Conservation (phyloP, 2,329 filamentous ascomycete genomes). For the Colletotrichum spaethianum region DNA sequence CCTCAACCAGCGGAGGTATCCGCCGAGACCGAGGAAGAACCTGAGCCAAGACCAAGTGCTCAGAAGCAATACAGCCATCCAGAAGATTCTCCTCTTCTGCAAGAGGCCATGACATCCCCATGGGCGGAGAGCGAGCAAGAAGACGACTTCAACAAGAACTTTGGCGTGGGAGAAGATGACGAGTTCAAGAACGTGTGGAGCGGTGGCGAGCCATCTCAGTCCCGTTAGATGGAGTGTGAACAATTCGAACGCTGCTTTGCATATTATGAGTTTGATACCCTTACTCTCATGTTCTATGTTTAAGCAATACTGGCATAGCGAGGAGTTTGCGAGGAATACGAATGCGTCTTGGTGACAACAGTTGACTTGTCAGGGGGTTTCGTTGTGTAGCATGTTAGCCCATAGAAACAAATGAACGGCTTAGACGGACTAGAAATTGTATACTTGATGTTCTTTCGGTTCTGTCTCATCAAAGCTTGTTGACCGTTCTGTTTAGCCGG, state of each 20-base stretch:
- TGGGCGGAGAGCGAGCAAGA: constrained; percentile 39
- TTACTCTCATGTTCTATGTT: constrained; percentile 38
- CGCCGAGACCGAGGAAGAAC: not conserved
- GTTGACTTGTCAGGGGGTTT: not conserved
- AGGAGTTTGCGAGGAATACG: constrained; percentile 44
- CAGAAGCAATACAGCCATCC: not conserved
- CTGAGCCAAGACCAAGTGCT: not conserved
- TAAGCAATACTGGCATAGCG: constrained; percentile 46
- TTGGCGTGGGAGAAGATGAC: constrained; percentile 53
- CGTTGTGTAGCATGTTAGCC: not conserved
- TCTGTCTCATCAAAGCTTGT: not conserved
- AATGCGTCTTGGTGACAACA: constrained; percentile 6
- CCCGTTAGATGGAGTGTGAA: constrained; percentile 8
- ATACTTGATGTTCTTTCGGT: not conserved
- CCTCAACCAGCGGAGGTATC: not conserved
- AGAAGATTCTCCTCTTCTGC: constrained; percentile 23
- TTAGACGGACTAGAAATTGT: not conserved
- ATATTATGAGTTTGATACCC: constrained; percentile 37
- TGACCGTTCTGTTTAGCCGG: not conserved
- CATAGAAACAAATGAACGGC: not conserved
- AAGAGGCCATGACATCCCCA: constrained; percentile 35
- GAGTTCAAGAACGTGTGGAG: constrained; percentile 65
- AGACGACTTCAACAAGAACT: constrained; percentile 31
- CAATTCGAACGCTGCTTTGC: constrained; percentile 17
- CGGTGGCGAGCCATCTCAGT: constrained; percentile 18